Evolutionary conservation across 345 rosid species (phyloP), one percentile per base, ranked within the genome.

Genomic region (Tarenaya hassleriana): DNA sequence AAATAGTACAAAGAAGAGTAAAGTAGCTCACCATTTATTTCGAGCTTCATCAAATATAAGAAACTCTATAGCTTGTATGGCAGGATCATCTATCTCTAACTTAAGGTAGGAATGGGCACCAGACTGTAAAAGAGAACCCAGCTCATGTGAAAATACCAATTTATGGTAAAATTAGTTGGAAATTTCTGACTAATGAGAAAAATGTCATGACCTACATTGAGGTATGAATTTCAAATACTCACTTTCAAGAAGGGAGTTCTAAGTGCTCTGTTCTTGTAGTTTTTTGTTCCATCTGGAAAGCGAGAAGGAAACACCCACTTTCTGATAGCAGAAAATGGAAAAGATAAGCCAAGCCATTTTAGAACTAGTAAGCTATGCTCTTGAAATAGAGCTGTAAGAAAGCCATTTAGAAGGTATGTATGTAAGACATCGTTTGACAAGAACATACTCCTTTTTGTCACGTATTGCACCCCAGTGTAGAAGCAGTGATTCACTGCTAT

Each of bases 381-480:
- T 7, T 34, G 6, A 37, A 41, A 38, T 4, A 64, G 7, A 62
- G 17, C 29, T 12, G 15, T 17, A 53, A 33, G 21, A 40, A 50
- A 13, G 12, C 21, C 29, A 16, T 17, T 40, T 34, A 31, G 11
- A 18, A 16, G 31, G 52, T 0, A 18, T 7, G 20, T 9, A 14
- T 47, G 52, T 46, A 62, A 61, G 32, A 35, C 15, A 38, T 18
- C 33, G 50, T 15, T 55, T 54, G 34, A 71, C 47, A 32, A 49
- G 43, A 52, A 62, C 88, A 71, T 75, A 92, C 99, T 73, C 86
- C 33, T 72, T 77, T 59, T 62, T 73, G 72, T 80, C 91, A 20
- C 60, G 70, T 60, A 88, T 67, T 13, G 56, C 94, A 49, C 97
- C 99, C 97, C 99, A 92, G 66, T 92, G 99, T 27, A 92, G 80